Conservation (phyloP, 768 basidiomycete species). For the Pulveroboletus sp. region DNA sequence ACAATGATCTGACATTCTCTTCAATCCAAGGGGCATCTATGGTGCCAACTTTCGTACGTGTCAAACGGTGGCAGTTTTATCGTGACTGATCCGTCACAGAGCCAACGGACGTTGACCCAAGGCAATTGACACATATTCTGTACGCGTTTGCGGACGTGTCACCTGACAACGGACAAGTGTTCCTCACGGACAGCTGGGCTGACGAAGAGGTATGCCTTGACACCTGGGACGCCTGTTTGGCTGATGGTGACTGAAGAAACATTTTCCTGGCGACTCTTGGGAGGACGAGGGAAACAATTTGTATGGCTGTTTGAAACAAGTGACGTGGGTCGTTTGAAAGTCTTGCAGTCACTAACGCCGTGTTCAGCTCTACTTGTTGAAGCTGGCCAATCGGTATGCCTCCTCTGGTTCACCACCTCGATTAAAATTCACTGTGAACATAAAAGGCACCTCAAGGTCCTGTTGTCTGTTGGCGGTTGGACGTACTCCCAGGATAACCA, state of each 20-base stretch:
- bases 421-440: not conserved
- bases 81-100: conserved; percentile 37
- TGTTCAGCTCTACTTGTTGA: conserved; percentile 47
- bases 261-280: conserved; percentile 72
- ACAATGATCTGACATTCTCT: not conserved
- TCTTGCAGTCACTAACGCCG: not conserved
- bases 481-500: conserved; percentile 71
- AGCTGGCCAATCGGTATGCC: conserved; percentile 48
- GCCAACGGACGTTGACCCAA: conserved; percentile 59
- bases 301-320: conserved; percentile 80
- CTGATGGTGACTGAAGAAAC: conserved; percentile 47
- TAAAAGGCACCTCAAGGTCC: conserved; percentile 45
- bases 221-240: not conserved
- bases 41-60: conserved; percentile 59
- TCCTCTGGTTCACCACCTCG: not conserved
- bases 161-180: conserved; percentile 56
- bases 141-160: conserved; percentile 80
- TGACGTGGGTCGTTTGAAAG: conserved; percentile 27
- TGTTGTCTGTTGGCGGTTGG: conserved; percentile 60
- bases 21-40: conserved; percentile 50
- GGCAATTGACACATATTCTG: conserved; percentile 69
- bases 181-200: conserved; percentile 70
- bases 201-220: conserved; percentile 54
- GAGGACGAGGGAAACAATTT: conserved; percentile 72
- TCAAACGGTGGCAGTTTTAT: not conserved